Percentiles rank a stretch among this genome's conserved stretches.
Conservation (phyloP, 2,329 filamentous ascomycete genomes). For the Fusarium nygamai region DNA sequence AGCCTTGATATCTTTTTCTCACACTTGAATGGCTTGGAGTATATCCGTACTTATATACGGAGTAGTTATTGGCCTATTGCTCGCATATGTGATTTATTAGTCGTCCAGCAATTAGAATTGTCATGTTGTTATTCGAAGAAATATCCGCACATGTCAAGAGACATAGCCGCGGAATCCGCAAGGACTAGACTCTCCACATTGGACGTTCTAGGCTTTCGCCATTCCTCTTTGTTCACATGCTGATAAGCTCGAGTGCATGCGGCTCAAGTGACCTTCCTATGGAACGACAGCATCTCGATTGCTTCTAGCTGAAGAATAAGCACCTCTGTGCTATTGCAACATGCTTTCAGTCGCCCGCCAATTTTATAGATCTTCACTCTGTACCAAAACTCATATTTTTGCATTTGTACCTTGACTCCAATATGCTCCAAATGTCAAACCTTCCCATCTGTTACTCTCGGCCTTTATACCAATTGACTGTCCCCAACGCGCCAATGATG, state of each 20-base stretch:
- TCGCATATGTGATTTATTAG: neutral
- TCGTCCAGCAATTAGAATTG: neutral
- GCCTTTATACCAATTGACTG: conserved; percentile 12
- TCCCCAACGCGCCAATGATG: conserved; percentile 34
- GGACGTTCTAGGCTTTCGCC: conserved; percentile 21
- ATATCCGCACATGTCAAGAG: neutral
- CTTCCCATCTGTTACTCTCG: conserved; percentile 14
- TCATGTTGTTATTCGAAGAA: neutral
- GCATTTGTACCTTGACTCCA: conserved; percentile 30
- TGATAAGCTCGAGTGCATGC: conserved; percentile 13
- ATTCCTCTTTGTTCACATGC: conserved; percentile 29
- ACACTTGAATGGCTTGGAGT: neutral
- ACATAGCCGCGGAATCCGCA: conserved; percentile 15
- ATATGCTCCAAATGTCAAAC: conserved; percentile 22
- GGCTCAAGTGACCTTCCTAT: conserved; percentile 12
- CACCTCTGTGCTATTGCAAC: neutral
- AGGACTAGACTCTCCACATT: conserved; percentile 22
- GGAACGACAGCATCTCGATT: neutral
- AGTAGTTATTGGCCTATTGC: neutral
- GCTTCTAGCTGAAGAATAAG: neutral
- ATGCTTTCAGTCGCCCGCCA: neutral
- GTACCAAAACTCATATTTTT: conserved; percentile 11
- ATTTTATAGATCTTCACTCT: neutral
- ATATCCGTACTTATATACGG: neutral
- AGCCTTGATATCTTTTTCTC: neutral